A percentile compares a stretch with the other conserved stretches of the same genome.
Conservation (phyloP, 2,329 filamentous ascomycete species). For the Pseudocercospora pini-densiflorae region DNA sequence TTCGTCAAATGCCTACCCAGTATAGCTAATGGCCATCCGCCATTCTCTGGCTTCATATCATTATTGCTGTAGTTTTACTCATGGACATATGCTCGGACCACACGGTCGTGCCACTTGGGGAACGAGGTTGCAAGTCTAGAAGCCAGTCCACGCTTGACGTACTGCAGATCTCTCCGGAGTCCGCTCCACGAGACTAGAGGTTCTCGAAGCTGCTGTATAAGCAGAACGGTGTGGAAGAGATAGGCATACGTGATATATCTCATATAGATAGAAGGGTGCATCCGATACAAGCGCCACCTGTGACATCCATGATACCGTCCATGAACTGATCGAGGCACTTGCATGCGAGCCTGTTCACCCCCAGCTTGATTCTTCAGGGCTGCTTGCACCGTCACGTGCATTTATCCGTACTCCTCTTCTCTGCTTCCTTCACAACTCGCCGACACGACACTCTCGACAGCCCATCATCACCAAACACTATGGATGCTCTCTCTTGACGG, state of each 20-base stretch:
- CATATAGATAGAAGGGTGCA: neutral
- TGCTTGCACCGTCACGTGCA: neutral
- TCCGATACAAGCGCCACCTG: neutral
- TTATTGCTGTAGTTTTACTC: neutral
- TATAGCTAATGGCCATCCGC: too few relatives aligned
- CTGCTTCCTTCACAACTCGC: constrained; percentile 18
- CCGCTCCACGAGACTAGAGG: neutral
- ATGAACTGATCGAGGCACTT: neutral
- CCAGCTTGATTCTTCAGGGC: neutral
- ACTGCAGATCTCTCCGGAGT: neutral
- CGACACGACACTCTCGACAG: constrained; percentile 18
- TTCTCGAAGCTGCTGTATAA: neutral
- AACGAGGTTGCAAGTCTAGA: neutral
- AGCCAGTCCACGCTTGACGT: neutral
- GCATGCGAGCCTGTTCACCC: neutral
- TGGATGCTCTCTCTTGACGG: constrained; percentile 31
- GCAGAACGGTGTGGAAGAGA: neutral
- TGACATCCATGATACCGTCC: neutral
- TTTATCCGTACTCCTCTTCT: neutral
- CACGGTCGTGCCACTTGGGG: neutral
- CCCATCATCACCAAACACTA: constrained; percentile 14
- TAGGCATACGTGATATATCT: neutral
- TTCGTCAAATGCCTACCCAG: too few relatives aligned
- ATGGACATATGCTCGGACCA: neutral
- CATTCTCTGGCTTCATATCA: too few relatives aligned